phyloP scores from a whole-genome alignment of 108 stramenopile genomes.

The Skeletonema grethae region DNA sequence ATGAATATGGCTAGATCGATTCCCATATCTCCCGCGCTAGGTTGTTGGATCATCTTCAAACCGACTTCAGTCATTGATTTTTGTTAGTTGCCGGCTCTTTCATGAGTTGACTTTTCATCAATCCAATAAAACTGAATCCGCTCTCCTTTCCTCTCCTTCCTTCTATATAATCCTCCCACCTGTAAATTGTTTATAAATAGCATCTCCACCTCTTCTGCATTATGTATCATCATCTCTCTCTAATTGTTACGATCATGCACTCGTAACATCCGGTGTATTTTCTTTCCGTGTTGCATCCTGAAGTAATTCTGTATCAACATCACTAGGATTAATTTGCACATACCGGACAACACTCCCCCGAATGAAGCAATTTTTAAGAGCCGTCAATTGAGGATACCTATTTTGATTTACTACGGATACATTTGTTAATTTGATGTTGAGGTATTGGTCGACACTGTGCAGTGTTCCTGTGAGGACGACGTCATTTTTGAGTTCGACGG shows the following conservation, averaged over 20 bases:
- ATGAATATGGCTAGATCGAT: neutral
- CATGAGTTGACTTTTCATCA: neutral
- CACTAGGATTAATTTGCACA: constrained; percentile 94
- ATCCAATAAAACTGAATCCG: neutral
- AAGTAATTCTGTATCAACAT: constrained; percentile 97
- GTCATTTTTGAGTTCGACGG: constrained; percentile 99
- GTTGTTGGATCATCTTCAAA: neutral
- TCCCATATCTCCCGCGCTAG: neutral
- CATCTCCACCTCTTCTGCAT: neutral
- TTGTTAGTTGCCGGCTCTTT: neutral
- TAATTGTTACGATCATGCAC: neutral
- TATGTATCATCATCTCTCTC: neutral
- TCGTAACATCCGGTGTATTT: constrained; percentile 58
- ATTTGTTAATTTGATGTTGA: constrained; percentile 96
- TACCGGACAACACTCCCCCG: constrained; percentile 98
- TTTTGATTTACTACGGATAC: constrained; percentile 90
- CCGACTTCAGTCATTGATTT: neutral
- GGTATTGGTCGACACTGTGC: constrained; percentile 98
- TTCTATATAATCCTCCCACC: neutral
- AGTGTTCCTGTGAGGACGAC: constrained; percentile 94
- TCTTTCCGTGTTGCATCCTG: constrained; percentile 99
- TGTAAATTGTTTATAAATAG: neutral
- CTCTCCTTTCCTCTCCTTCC: neutral
- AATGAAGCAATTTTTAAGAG: constrained; percentile 97
- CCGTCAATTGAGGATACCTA: constrained; percentile 83